Percentiles rank a stretch among this genome's conserved stretches.
Evolutionary conservation across 176 grass and related monocot genomes (phyloP).

Genomic region (Chrysopogon serrulatus): DNA sequence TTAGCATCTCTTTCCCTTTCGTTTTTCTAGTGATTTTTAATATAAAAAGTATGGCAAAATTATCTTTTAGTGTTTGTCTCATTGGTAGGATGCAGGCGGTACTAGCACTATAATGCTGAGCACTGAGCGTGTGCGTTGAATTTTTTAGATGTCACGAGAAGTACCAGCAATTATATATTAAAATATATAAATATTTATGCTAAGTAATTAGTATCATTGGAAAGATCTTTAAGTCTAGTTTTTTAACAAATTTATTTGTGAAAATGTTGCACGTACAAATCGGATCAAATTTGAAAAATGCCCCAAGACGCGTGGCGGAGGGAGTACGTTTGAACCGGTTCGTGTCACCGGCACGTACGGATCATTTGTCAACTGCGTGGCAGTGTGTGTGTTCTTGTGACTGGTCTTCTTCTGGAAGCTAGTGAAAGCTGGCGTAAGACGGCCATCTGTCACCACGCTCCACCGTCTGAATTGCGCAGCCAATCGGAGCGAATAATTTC

Average conservation of each 20-base stretch:
- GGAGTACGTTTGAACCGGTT: constrained; percentile 31
- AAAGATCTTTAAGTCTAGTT: too few relatives aligned
- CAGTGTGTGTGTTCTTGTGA: background rate
- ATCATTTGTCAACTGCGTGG: constrained; percentile 1
- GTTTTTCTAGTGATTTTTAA: too few relatives aligned
- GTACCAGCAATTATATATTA: too few relatives aligned
- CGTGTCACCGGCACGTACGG: constrained; percentile 6
- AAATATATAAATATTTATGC: too few relatives aligned
- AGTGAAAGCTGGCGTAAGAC: background rate
- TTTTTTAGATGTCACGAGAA: too few relatives aligned
- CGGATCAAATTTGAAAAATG: too few relatives aligned
- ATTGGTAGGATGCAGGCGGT: background rate
- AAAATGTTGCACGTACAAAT: too few relatives aligned
- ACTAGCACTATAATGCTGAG: too few relatives aligned
- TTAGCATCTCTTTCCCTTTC: too few relatives aligned
- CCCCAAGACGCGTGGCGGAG: too few relatives aligned
- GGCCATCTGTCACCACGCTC: background rate
- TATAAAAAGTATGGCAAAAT: background rate
- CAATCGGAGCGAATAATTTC: background rate
- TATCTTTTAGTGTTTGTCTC: background rate
- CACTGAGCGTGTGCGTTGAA: background rate
- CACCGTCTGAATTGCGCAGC: background rate
- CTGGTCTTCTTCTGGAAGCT: constrained; percentile 28
- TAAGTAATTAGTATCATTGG: too few relatives aligned
- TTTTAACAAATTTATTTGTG: too few relatives aligned